Evolutionary conservation across 2,329 filamentous ascomycete species (phyloP).

Genomic region (Fusarium poae): DNA sequence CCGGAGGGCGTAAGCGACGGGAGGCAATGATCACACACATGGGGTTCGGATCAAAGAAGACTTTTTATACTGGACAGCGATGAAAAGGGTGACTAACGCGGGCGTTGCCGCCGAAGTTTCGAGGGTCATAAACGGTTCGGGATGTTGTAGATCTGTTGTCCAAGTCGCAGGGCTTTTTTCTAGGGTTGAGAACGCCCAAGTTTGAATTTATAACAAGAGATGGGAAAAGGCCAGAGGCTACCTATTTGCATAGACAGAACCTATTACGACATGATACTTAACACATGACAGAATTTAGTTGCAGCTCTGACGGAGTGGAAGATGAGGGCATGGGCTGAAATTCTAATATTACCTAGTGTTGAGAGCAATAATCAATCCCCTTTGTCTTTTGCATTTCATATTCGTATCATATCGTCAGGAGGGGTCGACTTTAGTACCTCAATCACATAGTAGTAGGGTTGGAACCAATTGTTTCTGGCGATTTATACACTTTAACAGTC

Average conservation of each 20-base stretch:
- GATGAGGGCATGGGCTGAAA: background rate
- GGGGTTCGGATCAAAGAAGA: constrained; percentile 32
- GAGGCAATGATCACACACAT: constrained; percentile 14
- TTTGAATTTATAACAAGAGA: constrained; percentile 41
- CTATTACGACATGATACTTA: constrained; percentile 25
- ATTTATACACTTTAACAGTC: background rate
- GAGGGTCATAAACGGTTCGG: constrained; percentile 28
- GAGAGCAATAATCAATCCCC: background rate
- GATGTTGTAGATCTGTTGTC: constrained; percentile 45
- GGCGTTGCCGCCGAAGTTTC: constrained; percentile 17
- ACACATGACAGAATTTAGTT: constrained; percentile 3
- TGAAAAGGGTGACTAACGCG: constrained; percentile 17
- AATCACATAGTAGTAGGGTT: too few relatives aligned
- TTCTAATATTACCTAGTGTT: background rate
- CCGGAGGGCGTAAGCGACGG: constrained; percentile 45
- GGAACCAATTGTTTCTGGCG: background rate
- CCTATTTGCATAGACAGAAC: constrained; percentile 35
- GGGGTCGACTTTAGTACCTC: background rate
- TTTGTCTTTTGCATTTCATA: background rate
- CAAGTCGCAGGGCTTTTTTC: constrained; percentile 45
- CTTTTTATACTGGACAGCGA: constrained; percentile 14
- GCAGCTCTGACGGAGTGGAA: background rate
- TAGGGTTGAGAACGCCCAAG: constrained; percentile 19
- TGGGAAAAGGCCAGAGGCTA: constrained; percentile 21
- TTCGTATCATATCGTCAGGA: background rate